Percentiles rank a stretch among this genome's conserved stretches.
phyloP scores from a whole-genome alignment of 495 filamentous ascomycete species.

The Penicillium pulvis region DNA sequence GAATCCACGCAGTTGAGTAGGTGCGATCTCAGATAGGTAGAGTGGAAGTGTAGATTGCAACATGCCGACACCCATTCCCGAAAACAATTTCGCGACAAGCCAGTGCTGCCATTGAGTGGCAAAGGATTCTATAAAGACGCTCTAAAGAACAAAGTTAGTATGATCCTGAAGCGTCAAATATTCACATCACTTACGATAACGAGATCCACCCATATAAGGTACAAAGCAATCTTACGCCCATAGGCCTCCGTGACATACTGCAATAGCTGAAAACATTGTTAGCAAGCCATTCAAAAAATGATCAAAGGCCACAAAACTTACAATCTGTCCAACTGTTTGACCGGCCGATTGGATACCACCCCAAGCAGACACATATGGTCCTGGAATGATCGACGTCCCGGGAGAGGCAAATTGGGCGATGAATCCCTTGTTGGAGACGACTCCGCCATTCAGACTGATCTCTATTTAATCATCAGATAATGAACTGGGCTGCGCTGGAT shows the following conservation, averaged over 20 bases:
- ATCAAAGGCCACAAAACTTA: conserved; percentile 4
- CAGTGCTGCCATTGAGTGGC: conserved; percentile 40
- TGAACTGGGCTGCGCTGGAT: background rate
- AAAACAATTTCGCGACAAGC: conserved; percentile 45
- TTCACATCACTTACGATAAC: conserved; percentile 11
- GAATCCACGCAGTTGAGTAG: conserved; percentile 40
- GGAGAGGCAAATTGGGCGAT: conserved; percentile 35
- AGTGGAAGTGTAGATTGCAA: conserved; percentile 45
- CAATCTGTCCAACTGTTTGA: conserved; percentile 38
- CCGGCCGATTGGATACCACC: conserved; percentile 44
- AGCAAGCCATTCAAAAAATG: background rate
- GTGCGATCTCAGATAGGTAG: conserved; percentile 43
- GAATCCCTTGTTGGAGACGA: conserved; percentile 45
- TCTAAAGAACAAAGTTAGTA: conserved; percentile 15
- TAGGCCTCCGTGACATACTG: conserved; percentile 36
- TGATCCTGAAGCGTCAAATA: background rate
- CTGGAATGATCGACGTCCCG: conserved; percentile 33
- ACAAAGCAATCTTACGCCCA: conserved; percentile 35
- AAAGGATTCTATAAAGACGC: conserved; percentile 41
- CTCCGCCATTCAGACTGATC: conserved; percentile 43
- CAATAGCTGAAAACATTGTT: conserved; percentile 22
- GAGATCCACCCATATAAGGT: conserved; percentile 35
- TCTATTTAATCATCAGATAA: conserved; percentile 19
- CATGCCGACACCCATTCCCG: conserved; percentile 45
- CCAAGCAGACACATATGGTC: conserved; percentile 44